A percentile compares a stretch with the other conserved stretches of the same genome.
phyloP scores from a whole-genome alignment of 495 filamentous ascomycete species.

The Penicillium salamii region DNA sequence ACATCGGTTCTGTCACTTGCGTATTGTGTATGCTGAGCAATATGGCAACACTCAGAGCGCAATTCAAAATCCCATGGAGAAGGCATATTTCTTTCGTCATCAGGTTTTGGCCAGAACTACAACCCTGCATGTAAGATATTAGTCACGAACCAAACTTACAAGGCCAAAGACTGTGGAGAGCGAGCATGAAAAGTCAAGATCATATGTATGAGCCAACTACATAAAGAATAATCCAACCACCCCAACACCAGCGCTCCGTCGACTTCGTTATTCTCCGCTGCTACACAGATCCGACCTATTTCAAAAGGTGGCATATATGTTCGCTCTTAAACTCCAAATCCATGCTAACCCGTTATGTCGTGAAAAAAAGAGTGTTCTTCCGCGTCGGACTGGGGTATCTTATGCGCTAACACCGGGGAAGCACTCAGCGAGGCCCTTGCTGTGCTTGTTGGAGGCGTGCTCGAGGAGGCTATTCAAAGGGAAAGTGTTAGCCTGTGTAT shows the following conservation, averaged over 20 bases:
- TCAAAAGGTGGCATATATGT: background rate
- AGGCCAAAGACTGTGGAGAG: background rate
- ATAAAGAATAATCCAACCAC: background rate
- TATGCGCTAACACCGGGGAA: slow-evolving; percentile 22
- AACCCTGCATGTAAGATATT: too few species aligned
- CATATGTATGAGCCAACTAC: slow-evolving; percentile 1
- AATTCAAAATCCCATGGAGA: too few species aligned
- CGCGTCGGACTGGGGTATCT: background rate
- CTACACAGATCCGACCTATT: background rate
- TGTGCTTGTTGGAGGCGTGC: slow-evolving; percentile 31
- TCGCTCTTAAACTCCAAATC: slow-evolving; percentile 13
- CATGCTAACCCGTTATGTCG: slow-evolving; percentile 14
- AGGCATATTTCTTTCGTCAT: too few species aligned
- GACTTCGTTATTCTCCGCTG: background rate
- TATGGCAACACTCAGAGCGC: too few species aligned
- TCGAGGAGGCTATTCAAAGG: slow-evolving; percentile 21
- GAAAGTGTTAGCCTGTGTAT: background rate
- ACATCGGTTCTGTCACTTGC: too few species aligned
- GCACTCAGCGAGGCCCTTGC: slow-evolving; percentile 25
- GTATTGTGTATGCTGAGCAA: too few species aligned
- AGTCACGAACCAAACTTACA: too few species aligned
- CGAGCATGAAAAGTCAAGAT: background rate
- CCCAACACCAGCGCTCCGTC: background rate
- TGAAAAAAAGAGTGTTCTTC: slow-evolving; percentile 4
- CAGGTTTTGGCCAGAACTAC: too few species aligned